A percentile compares a stretch with the other conserved stretches of the same genome.
phyloP scores from a whole-genome alignment of 176 grass and related monocot genomes.

The Eragrostis curvula region DNA sequence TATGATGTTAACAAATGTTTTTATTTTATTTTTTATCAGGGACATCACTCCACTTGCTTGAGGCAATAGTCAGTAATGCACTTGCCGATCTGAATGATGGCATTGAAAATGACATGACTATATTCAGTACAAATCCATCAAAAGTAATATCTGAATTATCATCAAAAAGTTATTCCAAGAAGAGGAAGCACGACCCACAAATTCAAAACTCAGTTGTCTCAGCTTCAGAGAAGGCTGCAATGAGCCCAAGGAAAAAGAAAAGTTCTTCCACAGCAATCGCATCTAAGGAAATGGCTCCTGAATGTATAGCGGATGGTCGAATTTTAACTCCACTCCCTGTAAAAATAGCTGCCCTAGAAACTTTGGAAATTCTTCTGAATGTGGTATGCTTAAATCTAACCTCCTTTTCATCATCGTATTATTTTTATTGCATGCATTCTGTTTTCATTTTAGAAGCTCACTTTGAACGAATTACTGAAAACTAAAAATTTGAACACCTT shows the following conservation, averaged over 20 bases:
- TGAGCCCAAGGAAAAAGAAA: slow-evolving; percentile 54
- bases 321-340: slow-evolving; percentile 52
- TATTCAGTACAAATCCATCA: slow-evolving; percentile 34
- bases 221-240: slow-evolving; percentile 36
- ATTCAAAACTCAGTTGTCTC: slow-evolving; percentile 38
- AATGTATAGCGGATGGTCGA: slow-evolving; percentile 43
- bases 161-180: slow-evolving; percentile 64
- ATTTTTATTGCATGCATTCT: not conserved
- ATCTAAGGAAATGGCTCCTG: slow-evolving; percentile 31
- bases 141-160: slow-evolving; percentile 50
- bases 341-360: slow-evolving; percentile 77
- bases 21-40: slow-evolving; percentile 67
- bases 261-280: slow-evolving; percentile 29
- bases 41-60: slow-evolving; percentile 72
- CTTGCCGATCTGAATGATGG: slow-evolving; percentile 70
- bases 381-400: slow-evolving; percentile 59
- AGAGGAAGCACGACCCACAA: slow-evolving; percentile 66
- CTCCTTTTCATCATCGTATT: slow-evolving; percentile 2
- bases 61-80: slow-evolving; percentile 75
- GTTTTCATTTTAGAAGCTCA: not conserved
- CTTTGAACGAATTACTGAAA: not conserved
- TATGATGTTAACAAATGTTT: slow-evolving; percentile 36
- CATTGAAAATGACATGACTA: slow-evolving; percentile 42
- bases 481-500: not conserved
- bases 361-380: slow-evolving; percentile 83